phyloP scores from a whole-genome alignment of 345 rosid genomes.

The Theobroma cacao region DNA sequence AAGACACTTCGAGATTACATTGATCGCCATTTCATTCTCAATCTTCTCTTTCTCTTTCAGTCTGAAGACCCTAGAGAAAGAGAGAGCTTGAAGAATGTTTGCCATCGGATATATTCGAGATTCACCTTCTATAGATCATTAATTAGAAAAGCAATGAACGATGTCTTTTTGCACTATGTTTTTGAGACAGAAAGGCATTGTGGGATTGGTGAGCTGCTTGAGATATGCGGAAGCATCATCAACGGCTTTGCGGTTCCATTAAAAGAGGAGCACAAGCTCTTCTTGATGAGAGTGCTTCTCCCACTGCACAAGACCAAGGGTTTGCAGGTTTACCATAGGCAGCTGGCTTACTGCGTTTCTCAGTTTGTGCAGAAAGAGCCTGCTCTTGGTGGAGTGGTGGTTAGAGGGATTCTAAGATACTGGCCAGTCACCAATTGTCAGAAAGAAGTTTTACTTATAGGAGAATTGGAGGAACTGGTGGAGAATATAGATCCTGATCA shows the following conservation, averaged over 20 bases:
- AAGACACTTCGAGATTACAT: conserved; percentile 35
- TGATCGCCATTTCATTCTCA: conserved; percentile 36
- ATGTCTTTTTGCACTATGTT: conserved; percentile 40
- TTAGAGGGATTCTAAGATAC: conserved; percentile 51
- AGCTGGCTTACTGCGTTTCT: conserved; percentile 47
- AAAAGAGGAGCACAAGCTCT: conserved; percentile 65
- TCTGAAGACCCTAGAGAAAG: conserved; percentile 64
- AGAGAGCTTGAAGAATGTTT: conserved; percentile 49
- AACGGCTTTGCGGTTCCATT: conserved; percentile 62
- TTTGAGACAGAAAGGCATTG: conserved; percentile 52
- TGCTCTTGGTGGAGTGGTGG: conserved; percentile 41
- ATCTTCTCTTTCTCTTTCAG: conserved; percentile 49
- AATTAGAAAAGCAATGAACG: conserved; percentile 64
- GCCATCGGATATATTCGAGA: conserved; percentile 50
- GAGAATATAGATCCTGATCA: conserved; percentile 59
- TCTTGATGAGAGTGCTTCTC: conserved; percentile 53
- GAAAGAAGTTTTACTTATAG: conserved; percentile 51
- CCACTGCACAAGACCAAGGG: conserved; percentile 61
- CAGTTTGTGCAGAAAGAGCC: conserved; percentile 73
- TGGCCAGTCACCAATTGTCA: conserved; percentile 64
- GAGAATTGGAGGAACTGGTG: conserved; percentile 56
- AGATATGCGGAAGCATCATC: conserved; percentile 68
- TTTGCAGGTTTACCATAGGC: conserved; percentile 44
- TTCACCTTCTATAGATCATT: conserved; percentile 46
- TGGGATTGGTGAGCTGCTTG: conserved; percentile 53